Evolutionary conservation across 257 asterid species (phyloP), one percentile per base, ranked within the genome.

Genomic region (Gynochthodes officinalis): DNA sequence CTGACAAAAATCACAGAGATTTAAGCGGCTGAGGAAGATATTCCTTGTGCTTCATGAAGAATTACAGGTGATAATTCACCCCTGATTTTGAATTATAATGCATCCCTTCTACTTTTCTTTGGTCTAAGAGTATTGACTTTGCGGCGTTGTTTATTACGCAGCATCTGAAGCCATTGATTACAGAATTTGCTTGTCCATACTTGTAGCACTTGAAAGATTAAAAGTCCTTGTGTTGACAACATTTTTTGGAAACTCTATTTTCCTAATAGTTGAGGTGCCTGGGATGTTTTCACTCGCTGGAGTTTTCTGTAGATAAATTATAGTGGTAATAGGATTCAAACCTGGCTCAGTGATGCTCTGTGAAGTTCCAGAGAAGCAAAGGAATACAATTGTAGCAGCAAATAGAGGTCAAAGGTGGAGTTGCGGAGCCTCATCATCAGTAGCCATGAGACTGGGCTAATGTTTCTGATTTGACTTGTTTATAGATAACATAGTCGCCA

Each of bases 131-230:
- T 67, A 74, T 59, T 76, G 74, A 32, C 7, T 63, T 67, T 72
- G 73, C 43, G 75, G 8, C 55, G 7, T 25, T 55, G 7, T 75
- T 67, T 80, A 32, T 73, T 62, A 2, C 78, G 77, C 92, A 95
- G 99, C 84, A 84, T 79, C 74, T 95, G 86, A 95, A 95, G 93
- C 87, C 79, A 84, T 84, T 81, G 96, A 92, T 95, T 19, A 79
- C 74, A 77, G 96, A 85, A 69, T 95, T 77, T 74, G 94, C 88
- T 48, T 78, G 82, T 77, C 86, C 92, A 44, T 82, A 83, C 71
- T 67, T 64, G 61, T 78, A 82, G 67, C 86, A 79, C 21, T 68
- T 78, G 84, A 84, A 58, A 62, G 40, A 67, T 59, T 27, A 87
- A 76, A 65, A 27, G 52, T 50, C 33, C 40, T 39, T 72, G 65